These are phyloP conservation scores for Chaetomium strumarium DNA, from an alignment of 2,329 filamentous ascomycete genomes.

Conservation along the genomic window DNA sequence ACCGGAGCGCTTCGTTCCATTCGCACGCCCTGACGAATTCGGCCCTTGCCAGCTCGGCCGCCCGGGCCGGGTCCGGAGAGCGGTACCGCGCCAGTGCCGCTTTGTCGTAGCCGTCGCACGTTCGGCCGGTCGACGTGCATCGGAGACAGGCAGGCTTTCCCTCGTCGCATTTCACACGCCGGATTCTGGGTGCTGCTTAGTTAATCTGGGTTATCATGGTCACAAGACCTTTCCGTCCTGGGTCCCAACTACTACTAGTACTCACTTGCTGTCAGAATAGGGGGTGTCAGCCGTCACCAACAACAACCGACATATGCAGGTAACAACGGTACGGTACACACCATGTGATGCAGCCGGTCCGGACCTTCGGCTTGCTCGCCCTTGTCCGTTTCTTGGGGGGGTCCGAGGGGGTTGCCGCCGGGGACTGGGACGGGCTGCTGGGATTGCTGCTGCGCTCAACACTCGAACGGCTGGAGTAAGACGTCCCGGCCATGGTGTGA, in stretches of 20 bases:
- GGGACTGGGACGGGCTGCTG: slow-evolving; percentile 16
- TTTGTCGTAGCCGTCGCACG: slow-evolving; percentile 33
- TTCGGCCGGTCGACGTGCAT: slow-evolving; percentile 28
- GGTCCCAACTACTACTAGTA: too few relatives aligned
- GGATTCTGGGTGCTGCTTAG: slow-evolving; percentile 23
- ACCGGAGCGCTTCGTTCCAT: slow-evolving; percentile 25
- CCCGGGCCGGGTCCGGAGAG: slow-evolving; percentile 9
- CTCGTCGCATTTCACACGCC: slow-evolving; percentile 31
- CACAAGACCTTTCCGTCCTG: not conserved
- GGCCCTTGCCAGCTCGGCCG: slow-evolving; percentile 22
- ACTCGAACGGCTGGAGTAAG: slow-evolving; percentile 10
- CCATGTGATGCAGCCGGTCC: slow-evolving; percentile 38
- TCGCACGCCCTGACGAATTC: slow-evolving; percentile 27
- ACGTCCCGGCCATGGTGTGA: slow-evolving; percentile 10
- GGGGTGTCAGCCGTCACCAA: slow-evolving; percentile 9
- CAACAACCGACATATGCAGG: not conserved
- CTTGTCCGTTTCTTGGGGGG: slow-evolving; percentile 27
- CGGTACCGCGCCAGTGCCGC: slow-evolving; percentile 16
- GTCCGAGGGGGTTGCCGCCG: slow-evolving; percentile 4
- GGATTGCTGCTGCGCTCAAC: slow-evolving; percentile 12
- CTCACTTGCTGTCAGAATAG: slow-evolving; percentile 26
- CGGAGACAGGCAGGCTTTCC: slow-evolving; percentile 28
- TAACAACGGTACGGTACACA: slow-evolving; percentile 21
- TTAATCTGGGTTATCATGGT: not conserved
- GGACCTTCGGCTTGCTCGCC: slow-evolving; percentile 35